phyloP scores from a whole-genome alignment of 352 stramenopile species.

The Discostella stelligera region DNA sequence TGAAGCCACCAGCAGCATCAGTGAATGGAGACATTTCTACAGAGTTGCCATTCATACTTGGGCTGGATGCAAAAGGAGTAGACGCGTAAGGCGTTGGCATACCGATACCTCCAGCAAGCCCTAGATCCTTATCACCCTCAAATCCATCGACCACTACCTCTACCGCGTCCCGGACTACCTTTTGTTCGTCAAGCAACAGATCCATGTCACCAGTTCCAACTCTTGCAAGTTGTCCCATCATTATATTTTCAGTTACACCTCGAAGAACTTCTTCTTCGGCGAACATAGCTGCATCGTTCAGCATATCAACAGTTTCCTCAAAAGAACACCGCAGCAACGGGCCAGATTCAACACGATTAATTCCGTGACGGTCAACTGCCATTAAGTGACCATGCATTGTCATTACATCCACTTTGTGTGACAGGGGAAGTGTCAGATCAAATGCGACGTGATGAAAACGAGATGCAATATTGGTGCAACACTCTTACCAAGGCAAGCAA shows the following conservation, averaged over 20 bases:
- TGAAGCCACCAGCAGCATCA: slow-evolving; percentile 87
- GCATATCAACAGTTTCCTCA: slow-evolving; percentile 99
- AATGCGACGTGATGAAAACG: not conserved
- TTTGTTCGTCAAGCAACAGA: slow-evolving; percentile 96
- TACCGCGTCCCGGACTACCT: slow-evolving; percentile 93
- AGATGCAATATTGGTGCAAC: not conserved
- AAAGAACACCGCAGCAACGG: slow-evolving; percentile 98
- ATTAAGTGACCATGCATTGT: slow-evolving; percentile 95
- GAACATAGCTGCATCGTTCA: slow-evolving; percentile 98
- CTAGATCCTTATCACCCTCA: slow-evolving; percentile 89
- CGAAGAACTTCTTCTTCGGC: slow-evolving; percentile 95
- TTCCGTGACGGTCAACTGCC: slow-evolving; percentile 98
- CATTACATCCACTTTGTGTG: slow-evolving; percentile 93
- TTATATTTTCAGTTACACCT: slow-evolving; percentile 98
- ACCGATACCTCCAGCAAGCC: slow-evolving; percentile 87
- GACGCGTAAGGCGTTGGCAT: slow-evolving; percentile 76
- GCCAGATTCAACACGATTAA: slow-evolving; percentile 98
- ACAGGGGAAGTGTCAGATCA: not conserved
- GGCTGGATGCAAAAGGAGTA: slow-evolving; percentile 79
- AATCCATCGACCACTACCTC: slow-evolving; percentile 95
- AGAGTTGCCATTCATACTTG: slow-evolving; percentile 61
- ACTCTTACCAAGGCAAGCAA: slow-evolving; percentile 87
- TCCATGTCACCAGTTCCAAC: slow-evolving; percentile 97
- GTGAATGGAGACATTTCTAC: slow-evolving; percentile 89
- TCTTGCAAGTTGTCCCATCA: slow-evolving; percentile 95